These are phyloP conservation scores for Eutypella sp. DNA, from an alignment of 2,329 filamentous ascomycete species.

Conservation along the genomic window DNA sequence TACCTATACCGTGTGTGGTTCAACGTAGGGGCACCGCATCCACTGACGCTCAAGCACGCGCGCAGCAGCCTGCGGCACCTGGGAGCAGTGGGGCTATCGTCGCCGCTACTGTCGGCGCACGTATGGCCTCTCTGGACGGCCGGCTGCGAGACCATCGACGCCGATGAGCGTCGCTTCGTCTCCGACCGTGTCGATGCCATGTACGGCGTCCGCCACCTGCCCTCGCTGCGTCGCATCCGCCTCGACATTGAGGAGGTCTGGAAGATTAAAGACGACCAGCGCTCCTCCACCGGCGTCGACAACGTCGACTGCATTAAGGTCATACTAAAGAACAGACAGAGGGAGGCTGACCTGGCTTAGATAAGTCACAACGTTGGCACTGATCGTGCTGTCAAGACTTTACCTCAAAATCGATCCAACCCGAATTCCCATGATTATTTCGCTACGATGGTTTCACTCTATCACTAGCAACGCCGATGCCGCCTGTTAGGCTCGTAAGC, in stretches of 20 bases:
- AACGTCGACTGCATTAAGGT: constrained; percentile 25
- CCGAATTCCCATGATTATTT: too few relatives aligned
- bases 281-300: constrained; percentile 22
- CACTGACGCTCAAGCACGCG: constrained; percentile 15
- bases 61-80: constrained; percentile 22
- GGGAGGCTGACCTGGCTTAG: constrained; percentile 15
- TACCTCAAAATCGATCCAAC: too few relatives aligned
- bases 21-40: constrained; percentile 17
- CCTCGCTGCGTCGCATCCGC: constrained; percentile 22
- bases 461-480: too few relatives aligned
- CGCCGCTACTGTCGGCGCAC: constrained; percentile 24
- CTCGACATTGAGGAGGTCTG: constrained; percentile 27
- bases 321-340: constrained; percentile 17
- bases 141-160: constrained; percentile 25
- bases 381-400: background rate
- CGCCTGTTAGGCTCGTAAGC: too few relatives aligned
- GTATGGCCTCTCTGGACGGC: constrained; percentile 29
- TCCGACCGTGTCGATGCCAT: constrained; percentile 20
- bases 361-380: background rate
- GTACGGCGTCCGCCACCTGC: constrained; percentile 24
- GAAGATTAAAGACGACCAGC: constrained; percentile 23
- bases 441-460: too few relatives aligned
- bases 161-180: constrained; percentile 16
- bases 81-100: constrained; percentile 17
- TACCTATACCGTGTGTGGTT: constrained; percentile 27